These are phyloP conservation scores for Pythium monospermum DNA, from an alignment of 352 stramenopile genomes.

Conservation along the genomic window DNA sequence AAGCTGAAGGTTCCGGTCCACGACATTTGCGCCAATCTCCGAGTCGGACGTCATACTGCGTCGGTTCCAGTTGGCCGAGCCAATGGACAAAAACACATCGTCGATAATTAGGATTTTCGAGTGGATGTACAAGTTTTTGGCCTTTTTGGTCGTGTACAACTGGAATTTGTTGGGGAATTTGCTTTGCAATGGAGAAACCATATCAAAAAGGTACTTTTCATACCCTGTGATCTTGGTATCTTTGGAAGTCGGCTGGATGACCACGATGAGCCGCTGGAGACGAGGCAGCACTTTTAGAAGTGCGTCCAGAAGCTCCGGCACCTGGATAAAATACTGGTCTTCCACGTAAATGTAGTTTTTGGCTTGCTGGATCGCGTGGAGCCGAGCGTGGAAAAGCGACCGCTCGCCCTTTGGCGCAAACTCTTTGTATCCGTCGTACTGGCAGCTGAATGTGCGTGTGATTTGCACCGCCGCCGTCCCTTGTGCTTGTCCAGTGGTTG, in stretches of 20 bases:
- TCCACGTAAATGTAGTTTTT: conserved; percentile 43
- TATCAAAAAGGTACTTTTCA: conserved; percentile 33
- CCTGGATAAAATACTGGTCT: conserved; percentile 47
- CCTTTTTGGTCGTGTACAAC: conserved; percentile 14
- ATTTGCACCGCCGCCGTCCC: conserved; percentile 25
- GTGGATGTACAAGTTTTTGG: conserved; percentile 19
- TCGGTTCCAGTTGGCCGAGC: conserved; percentile 33
- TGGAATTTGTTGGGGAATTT: conserved; percentile 22
- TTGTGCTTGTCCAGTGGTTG: conserved; percentile 23
- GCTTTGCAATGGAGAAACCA: conserved; percentile 15
- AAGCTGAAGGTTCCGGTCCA: conserved; percentile 4
- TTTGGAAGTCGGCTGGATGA: conserved; percentile 11
- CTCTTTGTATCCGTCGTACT: conserved; percentile 23
- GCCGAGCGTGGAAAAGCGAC: conserved; percentile 24
- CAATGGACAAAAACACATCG: conserved; percentile 26
- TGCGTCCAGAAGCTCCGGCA: conserved; percentile 24
- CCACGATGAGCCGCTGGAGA: conserved; percentile 18
- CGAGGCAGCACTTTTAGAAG: conserved; percentile 26
- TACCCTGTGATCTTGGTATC: conserved; percentile 16
- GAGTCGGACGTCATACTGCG: conserved; percentile 35
- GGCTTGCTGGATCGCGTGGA: conserved; percentile 33
- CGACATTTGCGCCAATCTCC: conserved; percentile 22
- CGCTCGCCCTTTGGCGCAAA: conserved; percentile 33
- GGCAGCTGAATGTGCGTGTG: conserved; percentile 37
- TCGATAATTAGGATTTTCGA: conserved; percentile 22